Evolutionary conservation across 257 asterid genomes (phyloP), one percentile per base, ranked within the genome.

Genomic region (Nyctanthes arbortristis): DNA sequence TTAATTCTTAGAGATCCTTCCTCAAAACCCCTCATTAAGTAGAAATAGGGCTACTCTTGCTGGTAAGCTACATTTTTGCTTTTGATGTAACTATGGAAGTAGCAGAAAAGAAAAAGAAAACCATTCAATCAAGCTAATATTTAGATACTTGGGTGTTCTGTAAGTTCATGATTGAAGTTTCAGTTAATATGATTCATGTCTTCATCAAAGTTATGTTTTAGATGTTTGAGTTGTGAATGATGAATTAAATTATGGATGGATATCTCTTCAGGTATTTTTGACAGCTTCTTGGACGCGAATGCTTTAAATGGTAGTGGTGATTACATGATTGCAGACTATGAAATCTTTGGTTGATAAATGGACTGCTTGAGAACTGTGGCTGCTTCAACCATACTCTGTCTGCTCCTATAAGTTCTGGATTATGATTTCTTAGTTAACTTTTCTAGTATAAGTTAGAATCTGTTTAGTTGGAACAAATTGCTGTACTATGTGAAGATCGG

Each of bases 291-390:
- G 90, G 97, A 75, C 84, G 96, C 94, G 85, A 85, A 79, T 90
- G 96, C 96, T 84, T 90, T 93, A 84, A 83, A 84, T 93, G 97
- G 91, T 88, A 86, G 75, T 92, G 96, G 89, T 92, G 96, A 89
- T 88, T 88, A 79, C 88, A 82, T 92, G 89, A 82, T 87, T 88
- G 90, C 95, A 84, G 95, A 87, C 88, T 79, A 57, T 91, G 92
- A 86, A 75, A 84, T 85, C 96, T 91, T 85, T 89, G 86, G 91
- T 87, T 88, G 96, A 84, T 88, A 63, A 81, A 80, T 84, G 95
- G 90, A 84, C 88, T 92, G 96, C 95, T 88, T 85, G 87, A 83
- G 87, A 84, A 84, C 95, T 90, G 92, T 93, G 88, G 97, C 94
- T 88, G 97, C 96, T 85, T 87, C 96, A 82, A 52, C 85, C 81